Percentiles rank a stretch among this genome's conserved stretches.
These are phyloP conservation scores for Talaromyces thailandensis DNA, from an alignment of 495 filamentous ascomycete species.

Conservation along the genomic window DNA sequence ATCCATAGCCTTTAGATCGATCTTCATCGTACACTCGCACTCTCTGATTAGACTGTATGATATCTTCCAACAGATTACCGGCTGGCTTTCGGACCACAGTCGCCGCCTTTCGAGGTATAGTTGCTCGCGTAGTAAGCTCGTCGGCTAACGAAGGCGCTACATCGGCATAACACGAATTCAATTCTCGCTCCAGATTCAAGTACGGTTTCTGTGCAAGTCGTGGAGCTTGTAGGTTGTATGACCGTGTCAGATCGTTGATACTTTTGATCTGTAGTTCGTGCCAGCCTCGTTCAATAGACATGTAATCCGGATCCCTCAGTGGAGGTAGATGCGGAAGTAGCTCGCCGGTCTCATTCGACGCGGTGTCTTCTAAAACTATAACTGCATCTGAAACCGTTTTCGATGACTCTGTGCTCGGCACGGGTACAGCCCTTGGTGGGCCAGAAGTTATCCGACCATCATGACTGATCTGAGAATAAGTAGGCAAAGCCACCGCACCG, in stretches of 20 bases:
- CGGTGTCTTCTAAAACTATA: neutral
- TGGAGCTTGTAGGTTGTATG: constrained; percentile 93
- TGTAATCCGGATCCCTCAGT: constrained; percentile 38
- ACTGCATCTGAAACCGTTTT: constrained; percentile 7
- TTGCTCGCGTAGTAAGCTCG: constrained; percentile 62
- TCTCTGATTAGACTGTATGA: constrained; percentile 40
- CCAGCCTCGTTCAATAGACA: constrained; percentile 65
- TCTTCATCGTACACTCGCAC: constrained; percentile 62
- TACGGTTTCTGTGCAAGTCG: constrained; percentile 91
- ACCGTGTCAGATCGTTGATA: constrained; percentile 71
- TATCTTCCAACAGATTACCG: constrained; percentile 18
- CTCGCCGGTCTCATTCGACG: neutral
- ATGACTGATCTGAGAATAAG: constrained; percentile 13
- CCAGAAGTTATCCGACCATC: constrained; percentile 15
- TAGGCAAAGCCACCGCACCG: constrained; percentile 1
- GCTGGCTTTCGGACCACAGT: neutral
- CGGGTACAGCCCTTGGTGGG: constrained; percentile 4
- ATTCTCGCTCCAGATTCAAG: constrained; percentile 73
- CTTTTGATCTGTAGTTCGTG: constrained; percentile 67
- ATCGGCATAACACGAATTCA: constrained; percentile 73
- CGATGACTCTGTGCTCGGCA: constrained; percentile 6
- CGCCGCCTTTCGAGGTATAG: constrained; percentile 28
- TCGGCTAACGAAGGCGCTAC: constrained; percentile 66
- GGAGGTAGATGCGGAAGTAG: constrained; percentile 30
- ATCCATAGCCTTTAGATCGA: constrained; percentile 64